phyloP scores from a whole-genome alignment of 352 stramenopile species.

The Pythium aristosporum region DNA sequence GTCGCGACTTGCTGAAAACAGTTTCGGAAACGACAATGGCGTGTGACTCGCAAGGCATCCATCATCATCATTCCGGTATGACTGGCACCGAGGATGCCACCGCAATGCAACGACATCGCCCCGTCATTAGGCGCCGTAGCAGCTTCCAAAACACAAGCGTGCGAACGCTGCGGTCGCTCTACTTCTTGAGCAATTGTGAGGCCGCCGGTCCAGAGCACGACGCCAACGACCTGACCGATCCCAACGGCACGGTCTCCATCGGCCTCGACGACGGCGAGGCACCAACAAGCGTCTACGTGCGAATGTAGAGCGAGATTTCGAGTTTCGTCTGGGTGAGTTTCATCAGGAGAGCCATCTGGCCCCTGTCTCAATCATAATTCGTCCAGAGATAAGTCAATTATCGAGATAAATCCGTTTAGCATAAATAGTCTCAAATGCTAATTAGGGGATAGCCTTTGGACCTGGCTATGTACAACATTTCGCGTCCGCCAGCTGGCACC shows the following conservation, averaged over 20 bases:
- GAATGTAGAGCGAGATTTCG: slow-evolving; percentile 10
- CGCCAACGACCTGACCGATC: neutral
- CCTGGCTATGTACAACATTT: neutral
- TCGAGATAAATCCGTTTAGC: neutral
- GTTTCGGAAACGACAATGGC: neutral
- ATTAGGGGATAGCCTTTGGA: neutral
- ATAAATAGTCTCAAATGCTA: neutral
- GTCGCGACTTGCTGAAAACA: neutral
- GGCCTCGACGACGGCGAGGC: neutral
- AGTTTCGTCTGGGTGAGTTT: neutral
- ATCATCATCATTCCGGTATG: too few relatives aligned
- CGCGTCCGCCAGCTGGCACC: neutral
- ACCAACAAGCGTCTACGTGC: slow-evolving; percentile 12
- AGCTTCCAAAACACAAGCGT: slow-evolving; percentile 35
- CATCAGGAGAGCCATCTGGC: neutral
- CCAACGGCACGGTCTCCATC: neutral
- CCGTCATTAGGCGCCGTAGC: slow-evolving; percentile 28
- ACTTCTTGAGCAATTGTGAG: slow-evolving; percentile 23
- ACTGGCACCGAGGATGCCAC: neutral
- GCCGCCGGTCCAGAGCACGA: neutral
- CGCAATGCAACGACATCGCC: slow-evolving; percentile 7
- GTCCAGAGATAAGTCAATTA: neutral
- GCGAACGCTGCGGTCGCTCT: slow-evolving; percentile 28
- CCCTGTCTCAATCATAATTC: neutral
- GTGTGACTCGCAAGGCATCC: slow-evolving; percentile 9